Percentiles rank a stretch among this genome's conserved stretches.
phyloP scores from a whole-genome alignment of 1,139 yeast species.

The Saccharomyces hybrid region DNA sequence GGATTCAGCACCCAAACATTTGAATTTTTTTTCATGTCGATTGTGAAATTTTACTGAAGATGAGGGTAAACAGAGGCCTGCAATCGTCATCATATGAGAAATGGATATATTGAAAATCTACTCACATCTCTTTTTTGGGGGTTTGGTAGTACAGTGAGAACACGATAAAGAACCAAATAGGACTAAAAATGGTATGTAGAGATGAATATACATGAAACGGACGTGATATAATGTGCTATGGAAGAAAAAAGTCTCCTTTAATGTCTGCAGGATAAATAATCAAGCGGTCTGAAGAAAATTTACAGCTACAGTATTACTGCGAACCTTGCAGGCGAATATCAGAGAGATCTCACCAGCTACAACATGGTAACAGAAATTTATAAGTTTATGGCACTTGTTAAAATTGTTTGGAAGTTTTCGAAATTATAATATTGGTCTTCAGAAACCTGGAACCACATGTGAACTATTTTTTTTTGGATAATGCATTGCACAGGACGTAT shows the following conservation, averaged over 20 bases:
- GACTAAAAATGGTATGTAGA: background rate
- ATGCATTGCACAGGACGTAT: background rate
- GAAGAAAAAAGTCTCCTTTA: background rate
- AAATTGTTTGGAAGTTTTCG: background rate
- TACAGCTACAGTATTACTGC: background rate
- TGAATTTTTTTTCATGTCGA: no score
- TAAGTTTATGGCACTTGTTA: background rate
- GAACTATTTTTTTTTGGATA: background rate
- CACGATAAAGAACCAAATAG: background rate
- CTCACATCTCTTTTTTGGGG: background rate
- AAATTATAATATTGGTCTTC: background rate
- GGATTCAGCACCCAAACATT: background rate
- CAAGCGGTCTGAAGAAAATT: background rate
- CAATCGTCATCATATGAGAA: background rate
- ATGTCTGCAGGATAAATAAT: background rate
- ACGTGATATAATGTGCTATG: background rate
- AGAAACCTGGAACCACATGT: background rate
- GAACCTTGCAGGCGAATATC: background rate
- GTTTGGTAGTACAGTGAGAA: background rate
- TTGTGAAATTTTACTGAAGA: background rate
- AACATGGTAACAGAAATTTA: background rate
- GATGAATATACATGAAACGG: background rate
- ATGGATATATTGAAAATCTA: background rate
- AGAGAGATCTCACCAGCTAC: background rate
- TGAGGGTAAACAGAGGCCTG: background rate